Evolutionary conservation across 2,329 filamentous ascomycete genomes (phyloP).

Genomic region (Incumbomyces delicatus): DNA sequence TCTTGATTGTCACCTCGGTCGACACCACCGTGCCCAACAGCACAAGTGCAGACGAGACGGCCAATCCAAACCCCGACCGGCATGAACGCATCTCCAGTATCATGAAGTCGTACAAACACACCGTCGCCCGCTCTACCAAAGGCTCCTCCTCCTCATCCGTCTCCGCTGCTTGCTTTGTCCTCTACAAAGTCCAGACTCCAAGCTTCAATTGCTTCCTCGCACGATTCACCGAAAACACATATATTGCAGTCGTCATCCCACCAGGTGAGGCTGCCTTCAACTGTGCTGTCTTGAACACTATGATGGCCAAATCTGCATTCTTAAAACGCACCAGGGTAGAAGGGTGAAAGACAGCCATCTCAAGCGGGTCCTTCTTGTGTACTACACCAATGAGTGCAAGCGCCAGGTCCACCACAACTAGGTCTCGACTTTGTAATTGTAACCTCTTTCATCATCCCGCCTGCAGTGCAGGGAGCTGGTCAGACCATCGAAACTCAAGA

Average conservation of each 20-base stretch:
- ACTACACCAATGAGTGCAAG: no score
- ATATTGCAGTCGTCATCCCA: conserved; percentile 83
- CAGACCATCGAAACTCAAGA: no score
- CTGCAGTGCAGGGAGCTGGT: no score
- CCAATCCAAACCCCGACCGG: conserved; percentile 84
- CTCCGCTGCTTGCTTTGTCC: conserved; percentile 33
- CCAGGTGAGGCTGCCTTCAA: conserved; percentile 89
- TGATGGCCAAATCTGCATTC: conserved; percentile 76
- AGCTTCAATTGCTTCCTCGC: conserved; percentile 88
- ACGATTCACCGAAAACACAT: conserved; percentile 95
- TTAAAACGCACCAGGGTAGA: conserved; percentile 33
- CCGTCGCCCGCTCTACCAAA: conserved; percentile 36
- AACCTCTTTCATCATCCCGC: no score
- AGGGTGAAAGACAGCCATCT: conserved; percentile 11
- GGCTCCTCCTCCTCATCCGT: conserved; percentile 26
- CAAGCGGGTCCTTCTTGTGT: not conserved
- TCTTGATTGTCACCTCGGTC: conserved; percentile 90
- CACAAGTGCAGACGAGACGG: conserved; percentile 40
- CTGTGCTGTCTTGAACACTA: conserved; percentile 78
- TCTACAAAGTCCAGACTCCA: conserved; percentile 42
- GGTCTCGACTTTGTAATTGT: no score
- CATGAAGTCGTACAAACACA: conserved; percentile 96
- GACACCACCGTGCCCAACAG: conserved; percentile 31
- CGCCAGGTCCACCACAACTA: no score
- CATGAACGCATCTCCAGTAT: conserved; percentile 95